Evolutionary conservation across 2,329 filamentous ascomycete genomes (phyloP).

Genomic region (Fusarium sacchari): DNA sequence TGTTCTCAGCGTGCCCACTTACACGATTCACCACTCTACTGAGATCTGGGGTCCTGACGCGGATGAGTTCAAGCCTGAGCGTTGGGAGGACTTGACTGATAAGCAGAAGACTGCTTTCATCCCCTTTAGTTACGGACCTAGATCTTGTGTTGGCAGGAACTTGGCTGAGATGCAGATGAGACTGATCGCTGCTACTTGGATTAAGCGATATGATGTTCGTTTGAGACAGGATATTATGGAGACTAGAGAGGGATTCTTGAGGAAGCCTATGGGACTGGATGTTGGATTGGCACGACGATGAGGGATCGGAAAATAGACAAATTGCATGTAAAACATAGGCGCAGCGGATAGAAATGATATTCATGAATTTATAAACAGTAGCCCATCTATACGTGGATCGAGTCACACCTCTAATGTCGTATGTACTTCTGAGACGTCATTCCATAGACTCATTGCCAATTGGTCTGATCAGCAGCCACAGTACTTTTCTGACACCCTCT

Average conservation of each 20-base stretch:
- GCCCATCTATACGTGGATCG: accelerated
- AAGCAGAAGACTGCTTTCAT: constrained; percentile 79
- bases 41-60: constrained; percentile 79
- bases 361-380: background rate
- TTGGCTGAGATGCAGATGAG: constrained; percentile 90
- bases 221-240: constrained; percentile 71
- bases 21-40: constrained; percentile 81
- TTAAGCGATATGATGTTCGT: constrained; percentile 59
- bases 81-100: constrained; percentile 72
- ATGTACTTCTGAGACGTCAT: background rate
- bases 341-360: background rate
- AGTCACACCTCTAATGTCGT: too few species aligned
- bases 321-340: background rate
- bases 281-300: constrained; percentile 36
- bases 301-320: accelerated
- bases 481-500: background rate
- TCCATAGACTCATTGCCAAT: background rate
- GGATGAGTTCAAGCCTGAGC: constrained; percentile 78
- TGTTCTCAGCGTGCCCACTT: constrained; percentile 81
- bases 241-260: constrained; percentile 82
- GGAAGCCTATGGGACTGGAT: constrained; percentile 78
- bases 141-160: constrained; percentile 80
- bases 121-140: constrained; percentile 76
- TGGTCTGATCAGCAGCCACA: background rate
- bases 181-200: constrained; percentile 77